Conservation (phyloP, 1,284 basidiomycete genomes). For the Sporisorium iseilematis-ciliati region DNA sequence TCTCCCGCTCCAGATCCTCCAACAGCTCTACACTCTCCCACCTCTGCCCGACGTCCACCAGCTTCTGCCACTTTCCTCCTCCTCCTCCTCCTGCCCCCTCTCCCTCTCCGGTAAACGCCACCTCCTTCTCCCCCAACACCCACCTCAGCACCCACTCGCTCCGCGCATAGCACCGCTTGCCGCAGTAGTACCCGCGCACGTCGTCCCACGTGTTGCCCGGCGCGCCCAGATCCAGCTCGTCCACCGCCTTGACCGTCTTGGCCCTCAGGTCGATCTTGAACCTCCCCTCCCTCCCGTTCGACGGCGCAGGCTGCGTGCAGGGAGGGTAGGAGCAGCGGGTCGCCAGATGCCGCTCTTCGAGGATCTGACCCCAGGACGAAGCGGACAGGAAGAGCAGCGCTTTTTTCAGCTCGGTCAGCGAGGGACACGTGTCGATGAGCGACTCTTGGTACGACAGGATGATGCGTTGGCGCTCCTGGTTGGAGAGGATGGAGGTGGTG, state of each 20-base stretch:
- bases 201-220: slow-evolving; percentile 42
- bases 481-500: slow-evolving; percentile 42
- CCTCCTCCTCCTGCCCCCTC: slow-evolving; percentile 80
- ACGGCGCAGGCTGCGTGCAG: slow-evolving; percentile 21
- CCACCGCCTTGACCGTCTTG: slow-evolving; percentile 22
- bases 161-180: slow-evolving; percentile 33
- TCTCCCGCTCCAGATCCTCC: slow-evolving; percentile 40
- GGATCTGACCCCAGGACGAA: slow-evolving; percentile 37
- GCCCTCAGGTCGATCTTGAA: slow-evolving; percentile 28
- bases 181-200: slow-evolving; percentile 29
- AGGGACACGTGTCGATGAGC: slow-evolving; percentile 21
- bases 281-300: neutral
- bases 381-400: slow-evolving; percentile 21
- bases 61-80: slow-evolving; percentile 85
- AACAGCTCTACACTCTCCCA: slow-evolving; percentile 56
- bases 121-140: slow-evolving; percentile 36
- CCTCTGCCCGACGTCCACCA: slow-evolving; percentile 79
- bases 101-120: slow-evolving; percentile 75
- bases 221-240: slow-evolving; percentile 24
- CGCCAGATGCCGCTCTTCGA: slow-evolving; percentile 39
- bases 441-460: slow-evolving; percentile 36
- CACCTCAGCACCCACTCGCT: slow-evolving; percentile 46
- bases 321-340: slow-evolving; percentile 34
- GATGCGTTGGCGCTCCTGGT: slow-evolving; percentile 35
- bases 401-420: slow-evolving; percentile 20